These are phyloP conservation scores for Linnemannia exigua DNA, from an alignment of 192 early-diverging fungal genomes.

Conservation along the genomic window DNA sequence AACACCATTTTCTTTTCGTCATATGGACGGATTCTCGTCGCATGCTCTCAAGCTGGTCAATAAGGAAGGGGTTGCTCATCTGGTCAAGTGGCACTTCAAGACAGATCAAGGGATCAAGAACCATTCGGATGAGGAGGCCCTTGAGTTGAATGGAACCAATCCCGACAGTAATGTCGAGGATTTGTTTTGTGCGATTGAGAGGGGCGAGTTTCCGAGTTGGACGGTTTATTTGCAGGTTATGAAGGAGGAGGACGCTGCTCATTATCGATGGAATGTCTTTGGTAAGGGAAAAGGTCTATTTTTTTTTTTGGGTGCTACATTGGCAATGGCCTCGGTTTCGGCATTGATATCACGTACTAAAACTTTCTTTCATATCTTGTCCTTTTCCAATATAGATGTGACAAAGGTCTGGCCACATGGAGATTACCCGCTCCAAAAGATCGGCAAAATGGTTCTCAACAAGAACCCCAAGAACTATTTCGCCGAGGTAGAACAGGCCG, in stretches of 20 bases:
- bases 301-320: neutral
- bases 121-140: constrained; percentile 72
- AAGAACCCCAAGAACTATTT: constrained; percentile 88
- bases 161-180: constrained; percentile 82
- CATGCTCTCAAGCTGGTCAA: constrained; percentile 82
- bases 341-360: neutral
- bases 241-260: constrained; percentile 73
- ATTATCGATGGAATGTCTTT: constrained; percentile 80
- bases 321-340: too few species aligned
- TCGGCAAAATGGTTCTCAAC: constrained; percentile 84
- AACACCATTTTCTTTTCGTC: constrained; percentile 78
- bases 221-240: constrained; percentile 79
- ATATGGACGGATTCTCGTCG: constrained; percentile 85
- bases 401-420: constrained; percentile 87
- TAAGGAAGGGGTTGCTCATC: constrained; percentile 70
- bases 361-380: neutral
- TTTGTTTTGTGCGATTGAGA: constrained; percentile 77
- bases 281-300: neutral
- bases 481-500: constrained; percentile 84
- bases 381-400: constrained; percentile 61
- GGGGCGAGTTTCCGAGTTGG: constrained; percentile 78
- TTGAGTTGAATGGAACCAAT: constrained; percentile 65
- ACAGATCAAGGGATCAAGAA: constrained; percentile 84
- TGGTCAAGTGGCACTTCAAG: constrained; percentile 89
- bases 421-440: constrained; percentile 77